These are phyloP conservation scores for Fusarium nanum DNA, from an alignment of 2,329 filamentous ascomycete genomes.

Conservation along the genomic window DNA sequence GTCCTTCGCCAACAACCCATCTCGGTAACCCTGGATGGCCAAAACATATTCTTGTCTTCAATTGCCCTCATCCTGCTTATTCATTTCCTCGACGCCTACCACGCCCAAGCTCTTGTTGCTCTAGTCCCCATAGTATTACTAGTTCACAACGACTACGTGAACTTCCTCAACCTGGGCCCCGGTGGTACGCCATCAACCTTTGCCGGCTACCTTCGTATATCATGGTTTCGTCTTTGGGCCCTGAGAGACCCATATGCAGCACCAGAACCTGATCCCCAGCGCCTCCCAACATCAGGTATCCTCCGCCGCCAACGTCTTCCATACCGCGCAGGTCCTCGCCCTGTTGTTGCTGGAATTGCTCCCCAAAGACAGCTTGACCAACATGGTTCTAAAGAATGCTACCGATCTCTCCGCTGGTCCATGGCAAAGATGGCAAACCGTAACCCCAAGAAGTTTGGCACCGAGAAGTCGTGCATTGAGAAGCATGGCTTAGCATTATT, in stretches of 20 bases:
- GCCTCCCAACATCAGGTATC: slow-evolving; percentile 68
- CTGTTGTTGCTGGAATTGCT: slow-evolving; percentile 78
- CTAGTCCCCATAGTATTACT: slow-evolving; percentile 62
- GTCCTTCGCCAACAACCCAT: slow-evolving; percentile 60
- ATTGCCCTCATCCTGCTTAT: slow-evolving; percentile 63
- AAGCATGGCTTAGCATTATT: slow-evolving; percentile 85
- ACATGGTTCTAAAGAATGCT: slow-evolving; percentile 64
- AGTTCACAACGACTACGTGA: slow-evolving; percentile 77
- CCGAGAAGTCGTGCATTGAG: slow-evolving; percentile 80
- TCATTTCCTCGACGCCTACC: slow-evolving; percentile 61
- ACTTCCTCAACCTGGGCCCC: slow-evolving; percentile 81
- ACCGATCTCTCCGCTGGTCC: slow-evolving; percentile 64
- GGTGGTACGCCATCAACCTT: slow-evolving; percentile 83
- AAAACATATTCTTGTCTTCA: slow-evolving; percentile 59
- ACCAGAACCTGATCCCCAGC: slow-evolving; percentile 62
- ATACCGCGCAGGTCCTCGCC: slow-evolving; percentile 71
- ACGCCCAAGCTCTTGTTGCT: slow-evolving; percentile 62
- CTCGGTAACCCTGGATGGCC: slow-evolving; percentile 64
- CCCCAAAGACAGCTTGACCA: slow-evolving; percentile 85
- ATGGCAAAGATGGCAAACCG: slow-evolving; percentile 63
- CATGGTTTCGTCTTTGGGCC: slow-evolving; percentile 76
- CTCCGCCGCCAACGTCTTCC: slow-evolving; percentile 66
- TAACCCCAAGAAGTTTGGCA: slow-evolving; percentile 63
- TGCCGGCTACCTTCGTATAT: slow-evolving; percentile 77
- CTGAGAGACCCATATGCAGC: slow-evolving; percentile 76